phyloP scores from a whole-genome alignment of 23 red algal genomes.

The Gracilaria caudata region DNA sequence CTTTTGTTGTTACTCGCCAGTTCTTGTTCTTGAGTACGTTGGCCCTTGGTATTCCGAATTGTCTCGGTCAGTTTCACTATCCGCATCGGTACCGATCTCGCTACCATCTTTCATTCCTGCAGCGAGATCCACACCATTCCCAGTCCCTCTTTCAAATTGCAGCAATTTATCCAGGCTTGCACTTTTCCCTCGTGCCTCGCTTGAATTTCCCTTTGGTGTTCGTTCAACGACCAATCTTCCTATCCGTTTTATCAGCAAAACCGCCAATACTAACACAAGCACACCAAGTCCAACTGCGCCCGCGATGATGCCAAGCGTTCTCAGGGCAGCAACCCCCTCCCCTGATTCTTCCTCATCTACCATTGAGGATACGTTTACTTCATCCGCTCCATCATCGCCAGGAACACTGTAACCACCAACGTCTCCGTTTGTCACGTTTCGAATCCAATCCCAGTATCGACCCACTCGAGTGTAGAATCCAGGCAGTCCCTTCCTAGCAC shows the following conservation, averaged over 20 bases:
- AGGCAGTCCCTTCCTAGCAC: constrained; percentile 47
- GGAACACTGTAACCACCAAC: not conserved
- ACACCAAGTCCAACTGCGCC: not conserved
- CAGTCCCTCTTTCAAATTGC: not conserved
- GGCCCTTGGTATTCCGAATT: not conserved
- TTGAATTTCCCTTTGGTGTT: not conserved
- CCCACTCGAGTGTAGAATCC: constrained; percentile 59
- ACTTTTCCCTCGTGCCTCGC: not conserved
- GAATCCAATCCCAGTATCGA: constrained; percentile 42
- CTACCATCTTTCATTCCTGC: not conserved
- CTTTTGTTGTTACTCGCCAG: not conserved
- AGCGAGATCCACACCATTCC: not conserved
- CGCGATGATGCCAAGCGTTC: not conserved
- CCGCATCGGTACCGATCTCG: not conserved
- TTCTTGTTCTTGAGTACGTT: not conserved
- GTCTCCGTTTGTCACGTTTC: constrained; percentile 22
- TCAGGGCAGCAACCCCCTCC: not conserved
- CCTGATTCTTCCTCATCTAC: not conserved
- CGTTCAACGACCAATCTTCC: not conserved
- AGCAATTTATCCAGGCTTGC: constrained; percentile 10
- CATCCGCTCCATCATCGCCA: constrained; percentile 25
- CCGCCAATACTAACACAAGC: not conserved
- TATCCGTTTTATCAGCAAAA: not conserved
- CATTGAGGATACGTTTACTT: not conserved
- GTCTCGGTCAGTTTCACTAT: not conserved